A percentile compares a stretch with the other conserved stretches of the same genome.
Evolutionary conservation across 495 filamentous ascomycete genomes (phyloP).

Genomic region (Astrothelium macrocarpum): DNA sequence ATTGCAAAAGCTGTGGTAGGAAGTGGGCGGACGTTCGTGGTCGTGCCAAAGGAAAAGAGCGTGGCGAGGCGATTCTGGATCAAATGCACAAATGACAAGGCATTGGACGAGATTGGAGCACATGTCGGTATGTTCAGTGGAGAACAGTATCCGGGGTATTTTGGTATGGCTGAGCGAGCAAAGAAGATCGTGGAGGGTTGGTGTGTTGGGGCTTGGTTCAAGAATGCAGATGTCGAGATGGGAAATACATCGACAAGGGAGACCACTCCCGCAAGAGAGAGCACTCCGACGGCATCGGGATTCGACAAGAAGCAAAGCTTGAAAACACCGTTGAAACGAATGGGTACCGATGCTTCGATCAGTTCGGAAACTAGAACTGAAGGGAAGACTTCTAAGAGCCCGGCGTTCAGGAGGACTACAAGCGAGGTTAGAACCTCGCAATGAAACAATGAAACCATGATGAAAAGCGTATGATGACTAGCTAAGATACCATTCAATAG

Average conservation of each 20-base stretch:
- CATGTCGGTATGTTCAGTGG: slow-evolving; percentile 84
- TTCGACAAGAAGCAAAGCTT: not conserved
- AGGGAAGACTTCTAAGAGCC: not conserved
- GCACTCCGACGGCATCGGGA: not conserved
- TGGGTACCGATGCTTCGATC: not conserved
- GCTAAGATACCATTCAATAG: not conserved
- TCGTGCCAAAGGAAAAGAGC: slow-evolving; percentile 49
- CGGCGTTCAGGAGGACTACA: not conserved
- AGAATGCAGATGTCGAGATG: not conserved
- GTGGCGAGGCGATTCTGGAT: slow-evolving; percentile 42
- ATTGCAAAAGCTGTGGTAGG: slow-evolving; percentile 40
- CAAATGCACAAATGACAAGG: slow-evolving; percentile 65
- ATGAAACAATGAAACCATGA: not conserved
- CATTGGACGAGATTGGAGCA: slow-evolving; percentile 66
- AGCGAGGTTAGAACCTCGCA: not conserved
- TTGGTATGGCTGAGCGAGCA: slow-evolving; percentile 37
- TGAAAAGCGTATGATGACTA: not conserved
- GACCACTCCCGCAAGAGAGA: not conserved
- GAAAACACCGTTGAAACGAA: not conserved
- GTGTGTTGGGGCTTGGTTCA: not conserved
- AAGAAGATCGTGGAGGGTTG: not conserved
- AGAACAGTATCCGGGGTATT: slow-evolving; percentile 71
- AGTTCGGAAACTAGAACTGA: not conserved
- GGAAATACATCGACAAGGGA: not conserved
- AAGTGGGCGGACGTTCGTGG: slow-evolving; percentile 71